Percentiles rank a stretch among this genome's conserved stretches.
Evolutionary conservation across 192 early-diverging fungal genomes (phyloP).

Genomic region (Entophlyctis luteolus): DNA sequence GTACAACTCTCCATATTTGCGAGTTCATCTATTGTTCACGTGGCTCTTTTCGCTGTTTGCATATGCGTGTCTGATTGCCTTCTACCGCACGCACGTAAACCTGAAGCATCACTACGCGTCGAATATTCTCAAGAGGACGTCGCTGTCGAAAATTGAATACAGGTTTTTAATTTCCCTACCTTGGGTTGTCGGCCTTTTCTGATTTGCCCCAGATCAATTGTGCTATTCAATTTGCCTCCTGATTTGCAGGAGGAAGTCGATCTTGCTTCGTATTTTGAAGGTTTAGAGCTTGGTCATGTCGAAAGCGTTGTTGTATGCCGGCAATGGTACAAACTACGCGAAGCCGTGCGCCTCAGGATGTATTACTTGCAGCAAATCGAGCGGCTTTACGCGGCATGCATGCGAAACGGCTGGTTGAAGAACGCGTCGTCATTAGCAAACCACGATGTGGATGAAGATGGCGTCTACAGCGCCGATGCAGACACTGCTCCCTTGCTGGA

Average conservation of each 20-base stretch:
- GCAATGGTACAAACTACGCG: constrained; percentile 50
- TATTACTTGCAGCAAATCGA: constrained; percentile 45
- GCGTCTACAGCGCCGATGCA: neutral
- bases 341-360: constrained; percentile 40
- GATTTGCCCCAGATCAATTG: too few relatives aligned
- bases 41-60: constrained; percentile 52
- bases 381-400: constrained; percentile 27
- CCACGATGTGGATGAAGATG: too few relatives aligned
- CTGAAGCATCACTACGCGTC: constrained; percentile 46
- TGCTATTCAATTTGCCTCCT: constrained; percentile 50
- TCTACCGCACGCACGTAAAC: constrained; percentile 42
- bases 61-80: constrained; percentile 45
- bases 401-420: neutral
- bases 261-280: constrained; percentile 48
- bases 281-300: constrained; percentile 46
- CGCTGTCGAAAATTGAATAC: constrained; percentile 50
- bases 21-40: constrained; percentile 46
- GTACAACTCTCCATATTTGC: constrained; percentile 31
- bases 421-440: neutral
- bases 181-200: too few relatives aligned
- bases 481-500: constrained; percentile 1
- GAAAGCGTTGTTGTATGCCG: constrained; percentile 55
- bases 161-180: too few relatives aligned
- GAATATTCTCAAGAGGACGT: constrained; percentile 38
- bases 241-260: constrained; percentile 52